Evolutionary conservation across 352 stramenopile species (phyloP).

Genomic region (Phytopythium mirpurense): DNA sequence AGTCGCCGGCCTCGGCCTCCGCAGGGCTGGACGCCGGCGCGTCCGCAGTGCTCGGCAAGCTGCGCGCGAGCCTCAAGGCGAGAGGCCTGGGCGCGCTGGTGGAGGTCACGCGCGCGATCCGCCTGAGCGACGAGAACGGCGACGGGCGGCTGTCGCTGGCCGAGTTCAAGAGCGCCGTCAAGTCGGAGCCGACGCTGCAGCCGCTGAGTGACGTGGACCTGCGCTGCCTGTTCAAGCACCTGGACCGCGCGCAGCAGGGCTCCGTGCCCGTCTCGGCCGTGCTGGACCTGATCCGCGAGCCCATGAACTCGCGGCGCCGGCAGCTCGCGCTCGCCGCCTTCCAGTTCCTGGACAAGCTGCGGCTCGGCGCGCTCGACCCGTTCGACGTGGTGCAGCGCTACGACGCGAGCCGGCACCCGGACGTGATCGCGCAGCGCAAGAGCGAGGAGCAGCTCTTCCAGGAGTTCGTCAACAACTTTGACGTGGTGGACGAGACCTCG

Average conservation of each 20-base stretch:
- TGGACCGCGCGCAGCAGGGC: conserved; percentile 75
- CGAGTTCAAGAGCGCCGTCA: conserved; percentile 75
- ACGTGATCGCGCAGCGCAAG: conserved; percentile 60
- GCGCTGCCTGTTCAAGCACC: conserved; percentile 64
- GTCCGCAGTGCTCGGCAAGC: conserved; percentile 45
- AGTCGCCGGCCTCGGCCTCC: background rate
- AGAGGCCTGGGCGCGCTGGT: conserved; percentile 62
- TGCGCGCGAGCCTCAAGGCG: conserved; percentile 37
- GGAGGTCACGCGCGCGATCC: conserved; percentile 57
- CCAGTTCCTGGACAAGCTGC: conserved; percentile 49
- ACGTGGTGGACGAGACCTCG: conserved; percentile 30
- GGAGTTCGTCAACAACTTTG: conserved; percentile 78
- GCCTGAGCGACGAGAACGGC: conserved; percentile 62
- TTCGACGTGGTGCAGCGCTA: conserved; percentile 63
- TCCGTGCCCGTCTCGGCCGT: conserved; percentile 72
- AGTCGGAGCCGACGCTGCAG: conserved; percentile 27
- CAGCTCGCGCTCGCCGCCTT: conserved; percentile 79
- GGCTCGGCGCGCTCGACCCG: conserved; percentile 34
- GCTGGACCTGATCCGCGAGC: conserved; percentile 77
- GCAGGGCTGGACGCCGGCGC: conserved; percentile 41
- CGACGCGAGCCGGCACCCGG: conserved; percentile 62
- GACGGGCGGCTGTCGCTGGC: conserved; percentile 56
- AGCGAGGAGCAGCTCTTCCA: conserved; percentile 56
- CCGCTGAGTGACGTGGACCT: conserved; percentile 65
- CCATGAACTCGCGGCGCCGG: conserved; percentile 63